Evolutionary conservation across 306 rosid genomes (phyloP).

Genomic region (Dalbergia cultrata): DNA sequence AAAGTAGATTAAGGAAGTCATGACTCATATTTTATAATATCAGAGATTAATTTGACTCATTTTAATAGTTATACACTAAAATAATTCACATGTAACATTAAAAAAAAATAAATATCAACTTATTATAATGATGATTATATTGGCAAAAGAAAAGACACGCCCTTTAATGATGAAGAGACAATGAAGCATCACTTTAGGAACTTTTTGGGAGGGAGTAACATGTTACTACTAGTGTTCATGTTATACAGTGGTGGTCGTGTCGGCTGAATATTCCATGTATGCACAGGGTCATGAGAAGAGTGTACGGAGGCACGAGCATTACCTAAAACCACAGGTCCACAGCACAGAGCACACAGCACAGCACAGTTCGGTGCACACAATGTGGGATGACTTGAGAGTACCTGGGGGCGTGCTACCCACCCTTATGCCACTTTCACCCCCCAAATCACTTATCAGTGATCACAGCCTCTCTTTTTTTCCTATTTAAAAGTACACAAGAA

Average conservation of each 20-base stretch:
- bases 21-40: too few species aligned
- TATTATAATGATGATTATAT: not conserved
- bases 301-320: slow-evolving; percentile 26
- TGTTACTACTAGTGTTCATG: slow-evolving; percentile 12
- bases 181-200: not conserved
- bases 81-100: too few species aligned
- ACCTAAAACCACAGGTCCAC: not conserved
- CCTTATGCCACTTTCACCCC: not conserved
- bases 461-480: not conserved
- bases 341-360: too few species aligned
- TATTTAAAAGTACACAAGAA: not conserved
- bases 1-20: too few species aligned
- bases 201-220: slow-evolving; percentile 2
- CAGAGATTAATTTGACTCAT: too few species aligned
- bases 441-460: too few species aligned
- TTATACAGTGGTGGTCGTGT: not conserved
- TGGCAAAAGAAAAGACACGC: not conserved
- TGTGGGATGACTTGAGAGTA: not conserved
- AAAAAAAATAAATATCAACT: too few species aligned
- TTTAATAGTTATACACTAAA: too few species aligned
- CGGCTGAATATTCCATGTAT: slow-evolving; percentile 15
- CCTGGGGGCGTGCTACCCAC: slow-evolving; percentile 33
- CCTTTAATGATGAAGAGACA: slow-evolving; percentile 15
- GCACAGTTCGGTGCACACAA: not conserved
- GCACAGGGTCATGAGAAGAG: slow-evolving; percentile 45